A percentile compares a stretch with the other conserved stretches of the same genome.
phyloP scores from a whole-genome alignment of 2,329 filamentous ascomycete genomes.

The Blastomyces emzantsi region DNA sequence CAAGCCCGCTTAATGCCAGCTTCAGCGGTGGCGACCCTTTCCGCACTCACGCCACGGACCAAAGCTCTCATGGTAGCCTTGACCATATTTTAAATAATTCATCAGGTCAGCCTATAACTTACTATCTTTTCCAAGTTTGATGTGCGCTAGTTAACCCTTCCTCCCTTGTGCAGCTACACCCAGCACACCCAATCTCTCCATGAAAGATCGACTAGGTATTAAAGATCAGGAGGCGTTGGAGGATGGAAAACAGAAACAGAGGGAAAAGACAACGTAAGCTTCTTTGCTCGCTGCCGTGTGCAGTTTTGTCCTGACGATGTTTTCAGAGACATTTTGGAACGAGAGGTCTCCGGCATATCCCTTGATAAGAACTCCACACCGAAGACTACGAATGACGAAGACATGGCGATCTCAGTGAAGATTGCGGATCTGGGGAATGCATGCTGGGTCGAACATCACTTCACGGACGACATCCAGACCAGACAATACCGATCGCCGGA shows the following conservation, averaged over 20 bases:
- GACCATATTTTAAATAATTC: constrained; percentile 72
- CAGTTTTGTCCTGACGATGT: constrained; percentile 10
- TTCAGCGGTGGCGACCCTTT: constrained; percentile 71
- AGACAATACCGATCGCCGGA: constrained; percentile 95
- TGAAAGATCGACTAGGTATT: constrained; percentile 50
- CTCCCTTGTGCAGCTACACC: constrained; percentile 37
- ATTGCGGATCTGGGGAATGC: constrained; percentile 97
- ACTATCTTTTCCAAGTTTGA: neutral
- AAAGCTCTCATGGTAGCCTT: constrained; percentile 63
- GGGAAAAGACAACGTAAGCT: constrained; percentile 89
- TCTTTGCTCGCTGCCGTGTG: neutral
- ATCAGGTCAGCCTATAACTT: constrained; percentile 45
- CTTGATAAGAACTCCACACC: constrained; percentile 64
- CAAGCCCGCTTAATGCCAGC: constrained; percentile 84
- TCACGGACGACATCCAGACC: constrained; percentile 98
- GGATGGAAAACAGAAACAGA: constrained; percentile 63
- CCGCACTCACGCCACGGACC: constrained; percentile 49
- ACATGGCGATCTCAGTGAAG: constrained; percentile 73
- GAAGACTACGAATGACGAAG: constrained; percentile 54
- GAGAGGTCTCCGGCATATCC: constrained; percentile 90
- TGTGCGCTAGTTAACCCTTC: neutral
- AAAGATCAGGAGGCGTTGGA: constrained; percentile 44
- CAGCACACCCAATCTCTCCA: constrained; percentile 42
- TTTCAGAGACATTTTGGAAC: constrained; percentile 73
- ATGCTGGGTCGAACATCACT: constrained; percentile 98